Evolutionary conservation across 371 early-diverging fungal species (phyloP).

Genomic region (Mucor lusitanicus): DNA sequence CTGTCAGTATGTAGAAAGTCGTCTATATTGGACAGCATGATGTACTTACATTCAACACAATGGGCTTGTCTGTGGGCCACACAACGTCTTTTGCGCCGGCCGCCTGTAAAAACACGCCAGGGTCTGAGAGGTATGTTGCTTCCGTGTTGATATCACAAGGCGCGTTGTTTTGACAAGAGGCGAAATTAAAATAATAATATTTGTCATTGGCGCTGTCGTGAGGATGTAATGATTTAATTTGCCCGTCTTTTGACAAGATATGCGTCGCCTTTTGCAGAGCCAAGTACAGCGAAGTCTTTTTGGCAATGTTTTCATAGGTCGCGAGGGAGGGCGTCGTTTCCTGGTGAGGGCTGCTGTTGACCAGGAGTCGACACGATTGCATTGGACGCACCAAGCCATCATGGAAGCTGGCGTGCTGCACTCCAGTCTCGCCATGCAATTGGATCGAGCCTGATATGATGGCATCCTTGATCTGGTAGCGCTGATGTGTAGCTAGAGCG

Average conservation of each 20-base stretch:
- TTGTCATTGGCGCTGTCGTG: not conserved
- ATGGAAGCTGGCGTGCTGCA: not conserved
- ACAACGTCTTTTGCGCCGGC: not conserved
- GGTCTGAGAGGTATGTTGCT: not conserved
- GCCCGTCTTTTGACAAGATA: not conserved
- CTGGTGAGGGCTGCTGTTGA: not conserved
- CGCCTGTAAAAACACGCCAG: not conserved
- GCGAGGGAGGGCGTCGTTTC: not conserved
- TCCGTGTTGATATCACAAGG: not conserved
- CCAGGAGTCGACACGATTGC: not conserved
- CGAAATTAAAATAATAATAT: slow-evolving; percentile 1
- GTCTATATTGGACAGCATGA: no score
- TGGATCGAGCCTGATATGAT: not conserved
- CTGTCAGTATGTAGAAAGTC: no score
- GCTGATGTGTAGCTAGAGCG: not conserved
- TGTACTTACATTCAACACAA: not conserved
- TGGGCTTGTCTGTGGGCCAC: not conserved
- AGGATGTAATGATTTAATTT: not conserved
- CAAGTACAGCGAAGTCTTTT: not conserved
- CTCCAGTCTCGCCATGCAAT: not conserved
- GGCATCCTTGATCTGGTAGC: not conserved
- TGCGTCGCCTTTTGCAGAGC: not conserved
- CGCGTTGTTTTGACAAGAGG: not conserved
- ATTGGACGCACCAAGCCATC: not conserved
- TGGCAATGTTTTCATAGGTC: not conserved